Conservation (phyloP, 2,329 filamentous ascomycete species). For the Trichoderma polysporum region DNA sequence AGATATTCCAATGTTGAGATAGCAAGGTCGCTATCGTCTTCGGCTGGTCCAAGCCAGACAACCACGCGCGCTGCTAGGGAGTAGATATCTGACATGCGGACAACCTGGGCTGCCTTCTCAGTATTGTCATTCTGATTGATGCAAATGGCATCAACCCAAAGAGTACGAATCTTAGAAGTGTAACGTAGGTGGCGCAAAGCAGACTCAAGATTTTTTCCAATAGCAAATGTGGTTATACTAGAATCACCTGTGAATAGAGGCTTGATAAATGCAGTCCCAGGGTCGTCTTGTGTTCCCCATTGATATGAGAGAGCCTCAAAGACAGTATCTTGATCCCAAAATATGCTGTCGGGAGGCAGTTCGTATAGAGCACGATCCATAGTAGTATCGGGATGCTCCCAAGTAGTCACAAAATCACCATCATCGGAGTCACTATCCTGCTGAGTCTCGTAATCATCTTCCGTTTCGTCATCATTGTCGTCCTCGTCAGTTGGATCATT, state of each 20-base stretch:
- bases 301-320: not conserved
- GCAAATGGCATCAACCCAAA: slow-evolving; percentile 32
- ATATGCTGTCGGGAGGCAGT: not conserved
- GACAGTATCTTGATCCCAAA: not conserved
- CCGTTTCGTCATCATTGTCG: not conserved
- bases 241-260: not conserved
- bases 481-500: not conserved
- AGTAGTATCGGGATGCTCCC: not conserved
- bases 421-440: not conserved
- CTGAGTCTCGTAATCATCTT: not conserved
- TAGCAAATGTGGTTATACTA: not conserved
- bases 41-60: not conserved
- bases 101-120: slow-evolving; percentile 32
- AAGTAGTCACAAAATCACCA: not conserved
- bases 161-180: slow-evolving; percentile 7
- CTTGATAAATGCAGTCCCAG: not conserved
- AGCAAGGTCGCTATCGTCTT: not conserved
- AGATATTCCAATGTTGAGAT: not conserved
- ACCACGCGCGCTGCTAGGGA: slow-evolving; percentile 3
- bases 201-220: not conserved
- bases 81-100: slow-evolving; percentile 35
- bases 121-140: slow-evolving; percentile 26
- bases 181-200: not conserved
- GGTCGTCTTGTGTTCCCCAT: not conserved
- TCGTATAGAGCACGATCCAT: not conserved